Evolutionary conservation across 371 early-diverging fungal species (phyloP).

Genomic region (Capillidium rhysosporum): DNA sequence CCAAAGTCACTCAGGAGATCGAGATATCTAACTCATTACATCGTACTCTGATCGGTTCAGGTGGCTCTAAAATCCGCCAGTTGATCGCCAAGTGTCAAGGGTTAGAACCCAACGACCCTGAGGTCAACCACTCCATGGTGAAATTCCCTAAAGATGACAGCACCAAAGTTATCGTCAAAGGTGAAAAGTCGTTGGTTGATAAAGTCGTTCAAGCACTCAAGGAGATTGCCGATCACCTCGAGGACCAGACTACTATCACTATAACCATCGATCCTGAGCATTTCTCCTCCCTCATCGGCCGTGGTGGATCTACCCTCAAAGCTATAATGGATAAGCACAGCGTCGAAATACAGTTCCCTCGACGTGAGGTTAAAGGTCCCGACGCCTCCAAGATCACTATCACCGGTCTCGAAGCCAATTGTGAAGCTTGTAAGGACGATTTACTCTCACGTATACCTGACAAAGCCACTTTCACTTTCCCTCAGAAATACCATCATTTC

Average conservation of each 20-base stretch:
- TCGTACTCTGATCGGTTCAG: constrained; percentile 54
- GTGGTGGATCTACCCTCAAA: constrained; percentile 31
- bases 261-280: constrained; percentile 25
- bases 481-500: constrained; percentile 20
- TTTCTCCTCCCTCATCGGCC: constrained; percentile 39
- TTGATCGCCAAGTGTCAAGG: constrained; percentile 44
- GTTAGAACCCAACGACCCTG: constrained; percentile 18
- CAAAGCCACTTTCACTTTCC: constrained; percentile 14
- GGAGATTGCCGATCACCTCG: constrained; percentile 19
- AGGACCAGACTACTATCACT: constrained; percentile 16
- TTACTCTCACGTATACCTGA: background rate
- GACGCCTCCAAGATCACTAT: constrained; percentile 20
- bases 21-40: constrained; percentile 39
- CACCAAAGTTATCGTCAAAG: constrained; percentile 25
- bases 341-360: constrained; percentile 36
- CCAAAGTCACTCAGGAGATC: constrained; percentile 21
- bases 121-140: constrained; percentile 21
- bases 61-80: constrained; percentile 42
- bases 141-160: constrained; percentile 21
- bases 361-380: constrained; percentile 10
- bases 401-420: constrained; percentile 32
- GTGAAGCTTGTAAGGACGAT: constrained; percentile 25
- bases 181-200: constrained; percentile 27
- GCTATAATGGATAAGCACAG: constrained; percentile 24
- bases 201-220: constrained; percentile 24